Evolutionary conservation across 257 asterid species (phyloP), one percentile per base, ranked within the genome.

Genomic region (Apocynum venetum): DNA sequence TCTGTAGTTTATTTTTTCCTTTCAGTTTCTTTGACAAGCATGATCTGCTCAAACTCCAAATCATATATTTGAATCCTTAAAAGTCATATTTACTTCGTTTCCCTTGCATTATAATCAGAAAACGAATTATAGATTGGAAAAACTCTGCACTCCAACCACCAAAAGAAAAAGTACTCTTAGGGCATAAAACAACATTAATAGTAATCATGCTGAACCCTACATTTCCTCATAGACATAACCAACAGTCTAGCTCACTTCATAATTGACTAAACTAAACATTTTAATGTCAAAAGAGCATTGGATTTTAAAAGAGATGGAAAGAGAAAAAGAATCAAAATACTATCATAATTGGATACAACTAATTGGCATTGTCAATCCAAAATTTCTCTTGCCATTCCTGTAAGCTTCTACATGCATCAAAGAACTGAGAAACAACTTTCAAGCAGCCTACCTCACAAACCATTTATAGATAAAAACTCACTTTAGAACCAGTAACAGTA

Each of bases 391-490:
- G 46, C 44, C 6, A 65, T 25, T 38, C 51, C 14, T 40, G 47
- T 76, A 1, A 65, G 51, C 68, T 65, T 76, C 68, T 49, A 20
- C 41, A 43, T 2, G 7, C 38, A 13, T 59, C 47, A 74, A 53
- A n/a, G 66, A 41, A 20, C 36, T 41, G 1, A n/a, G 49, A 19
- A 4, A 57, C 51, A 38, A 73, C n/a, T 73, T 40, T 2, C 12
- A 72, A 52, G 13, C 76, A 36, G 38, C 20, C 78, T n/a, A 79
- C 65, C 67, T 79, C 60, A 64, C 64, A 65, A 69, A 65, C 11
- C 71, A 14, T 14, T 40, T 65, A 38, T 25, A 65, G 71, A 65
- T 40, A 31, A 66, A 17, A 66, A 66, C 13, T 66, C 48, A 66
- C 48, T 40, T 66, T 66, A 66, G 72, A 66, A 20, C 9, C 49